Conservation (phyloP, 139 green algal species). For the Tetratostichococcus sp. region DNA sequence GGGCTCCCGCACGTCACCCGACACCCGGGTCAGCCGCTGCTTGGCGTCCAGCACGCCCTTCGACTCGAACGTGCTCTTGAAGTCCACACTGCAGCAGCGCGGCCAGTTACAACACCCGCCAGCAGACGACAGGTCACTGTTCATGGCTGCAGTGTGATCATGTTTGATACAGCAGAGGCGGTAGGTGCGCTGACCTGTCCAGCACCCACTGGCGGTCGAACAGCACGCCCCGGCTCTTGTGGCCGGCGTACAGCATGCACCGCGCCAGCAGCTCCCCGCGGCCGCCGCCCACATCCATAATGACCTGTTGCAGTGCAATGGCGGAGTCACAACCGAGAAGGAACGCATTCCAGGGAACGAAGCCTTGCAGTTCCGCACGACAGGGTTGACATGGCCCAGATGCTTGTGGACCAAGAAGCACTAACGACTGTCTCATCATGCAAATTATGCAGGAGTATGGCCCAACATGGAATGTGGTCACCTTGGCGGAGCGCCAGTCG, state of each 20-base stretch:
- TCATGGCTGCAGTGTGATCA: too few species aligned
- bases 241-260: conserved; percentile 15
- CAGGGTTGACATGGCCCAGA: too few species aligned
- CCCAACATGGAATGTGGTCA: background rate
- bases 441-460: too few species aligned
- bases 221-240: conserved; percentile 6
- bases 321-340: too few species aligned
- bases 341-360: too few species aligned
- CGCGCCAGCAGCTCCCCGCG: conserved; percentile 18
- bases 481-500: conserved; percentile 13
- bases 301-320: background rate
- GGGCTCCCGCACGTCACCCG: conserved; percentile 18
- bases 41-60: conserved; percentile 22
- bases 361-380: too few species aligned
- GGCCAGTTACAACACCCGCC: background rate
- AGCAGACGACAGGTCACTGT: too few species aligned
- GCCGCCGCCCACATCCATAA: conserved; percentile 31
- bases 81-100: conserved; percentile 20
- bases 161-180: too few species aligned
- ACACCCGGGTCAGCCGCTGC: conserved; percentile 7
- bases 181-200: too few species aligned
- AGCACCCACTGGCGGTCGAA: conserved; percentile 23
- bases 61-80: conserved; percentile 21
- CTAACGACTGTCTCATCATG: too few species aligned
- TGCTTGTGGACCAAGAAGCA: too few species aligned